Evolutionary conservation across 2,329 filamentous ascomycete species (phyloP).

Genomic region (Sporothrix protearum): DNA sequence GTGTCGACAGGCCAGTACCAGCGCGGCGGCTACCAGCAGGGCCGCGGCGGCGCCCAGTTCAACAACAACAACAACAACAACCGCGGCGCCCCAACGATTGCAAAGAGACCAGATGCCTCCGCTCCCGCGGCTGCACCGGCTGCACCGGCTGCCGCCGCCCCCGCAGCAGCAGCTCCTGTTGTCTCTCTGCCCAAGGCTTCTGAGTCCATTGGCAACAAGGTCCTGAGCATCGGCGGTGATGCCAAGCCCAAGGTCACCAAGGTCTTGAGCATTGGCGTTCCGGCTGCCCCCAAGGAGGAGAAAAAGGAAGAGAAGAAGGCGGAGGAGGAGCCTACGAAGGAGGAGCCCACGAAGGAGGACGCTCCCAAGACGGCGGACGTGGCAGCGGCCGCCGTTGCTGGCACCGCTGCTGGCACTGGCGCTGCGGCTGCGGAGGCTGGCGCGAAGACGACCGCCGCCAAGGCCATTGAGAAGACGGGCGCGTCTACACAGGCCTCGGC

Average conservation of each 20-base stretch:
- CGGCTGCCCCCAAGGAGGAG: conserved; percentile 33
- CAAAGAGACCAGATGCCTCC: conserved; percentile 56
- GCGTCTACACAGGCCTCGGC: conserved; percentile 53
- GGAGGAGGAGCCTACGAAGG: no score
- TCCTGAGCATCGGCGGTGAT: conserved; percentile 60
- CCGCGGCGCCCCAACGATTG: conserved; percentile 56
- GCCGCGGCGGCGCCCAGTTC: conserved; percentile 32
- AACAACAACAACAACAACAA: conserved; percentile 24
- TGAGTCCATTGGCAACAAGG: conserved; percentile 57
- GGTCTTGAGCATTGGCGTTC: conserved; percentile 67
- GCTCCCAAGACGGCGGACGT: conserved; percentile 16
- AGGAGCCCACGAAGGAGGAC: conserved; percentile 41
- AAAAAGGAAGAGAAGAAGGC: no score
- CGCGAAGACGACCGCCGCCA: conserved; percentile 78
- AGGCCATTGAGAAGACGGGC: conserved; percentile 89
- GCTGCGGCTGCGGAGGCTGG: conserved; percentile 54
- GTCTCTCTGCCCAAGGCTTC: conserved; percentile 44
- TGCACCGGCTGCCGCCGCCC: conserved; percentile 41
- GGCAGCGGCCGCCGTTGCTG: conserved; percentile 21
- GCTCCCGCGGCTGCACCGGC: conserved; percentile 39
- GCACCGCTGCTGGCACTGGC: conserved; percentile 35
- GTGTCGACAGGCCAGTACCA: not conserved
- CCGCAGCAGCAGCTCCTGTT: conserved; percentile 42
- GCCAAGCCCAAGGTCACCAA: conserved; percentile 57
- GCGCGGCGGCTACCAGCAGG: conserved; percentile 39